Conservation (phyloP, 2,329 filamentous ascomycete species). For the Fragosphaeria purpurea region DNA sequence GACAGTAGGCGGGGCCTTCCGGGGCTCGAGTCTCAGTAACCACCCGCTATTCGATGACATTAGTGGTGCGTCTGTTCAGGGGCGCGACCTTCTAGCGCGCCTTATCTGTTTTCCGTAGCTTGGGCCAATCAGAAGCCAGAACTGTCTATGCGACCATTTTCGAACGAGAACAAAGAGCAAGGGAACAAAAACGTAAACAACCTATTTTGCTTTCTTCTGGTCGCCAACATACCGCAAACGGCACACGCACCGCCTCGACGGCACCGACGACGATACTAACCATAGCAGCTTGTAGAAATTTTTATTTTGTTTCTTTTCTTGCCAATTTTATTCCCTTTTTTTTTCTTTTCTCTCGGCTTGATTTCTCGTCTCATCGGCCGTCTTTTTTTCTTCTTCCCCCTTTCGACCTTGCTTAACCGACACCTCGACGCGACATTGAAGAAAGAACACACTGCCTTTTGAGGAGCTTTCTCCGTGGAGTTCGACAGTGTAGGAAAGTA, state of each 20-base stretch:
- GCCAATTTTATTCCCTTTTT: no score
- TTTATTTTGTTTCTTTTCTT: neutral
- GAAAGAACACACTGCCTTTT: no score
- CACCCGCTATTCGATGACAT: no score
- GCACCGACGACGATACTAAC: constrained; percentile 5
- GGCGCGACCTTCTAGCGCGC: neutral
- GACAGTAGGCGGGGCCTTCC: no score
- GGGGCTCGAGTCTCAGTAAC: no score
- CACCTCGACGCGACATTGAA: no score
- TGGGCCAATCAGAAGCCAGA: neutral
- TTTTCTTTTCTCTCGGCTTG: neutral
- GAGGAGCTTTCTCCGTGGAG: no score
- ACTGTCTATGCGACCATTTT: neutral
- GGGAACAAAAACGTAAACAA: neutral
- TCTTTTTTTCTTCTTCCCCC: no score
- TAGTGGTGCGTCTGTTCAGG: neutral
- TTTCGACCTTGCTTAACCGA: no score
- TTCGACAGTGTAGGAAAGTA: no score
- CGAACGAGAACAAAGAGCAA: neutral
- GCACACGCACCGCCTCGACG: neutral
- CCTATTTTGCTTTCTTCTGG: no score
- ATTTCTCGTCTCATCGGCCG: neutral
- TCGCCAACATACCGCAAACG: no score
- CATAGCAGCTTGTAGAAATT: neutral
- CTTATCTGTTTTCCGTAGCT: neutral